A percentile compares a stretch with the other conserved stretches of the same genome.
Conservation (phyloP, 2,329 filamentous ascomycete genomes). For the Raffaelea albimanens region DNA sequence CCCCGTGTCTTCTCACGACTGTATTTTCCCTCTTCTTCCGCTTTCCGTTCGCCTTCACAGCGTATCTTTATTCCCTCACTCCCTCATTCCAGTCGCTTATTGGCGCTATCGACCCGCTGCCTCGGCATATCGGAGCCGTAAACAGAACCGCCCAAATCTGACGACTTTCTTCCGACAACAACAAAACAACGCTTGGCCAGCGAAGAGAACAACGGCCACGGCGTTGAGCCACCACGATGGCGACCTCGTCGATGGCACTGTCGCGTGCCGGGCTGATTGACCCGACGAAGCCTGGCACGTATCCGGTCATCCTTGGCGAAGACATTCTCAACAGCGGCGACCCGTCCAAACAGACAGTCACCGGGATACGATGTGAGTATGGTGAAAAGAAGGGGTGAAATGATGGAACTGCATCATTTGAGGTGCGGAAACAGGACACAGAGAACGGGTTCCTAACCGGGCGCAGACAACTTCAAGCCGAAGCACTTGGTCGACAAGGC, state of each 20-base stretch:
- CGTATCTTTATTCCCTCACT: too few relatives aligned
- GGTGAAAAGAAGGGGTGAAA: background rate
- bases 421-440: background rate
- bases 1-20: too few relatives aligned
- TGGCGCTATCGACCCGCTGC: too few relatives aligned
- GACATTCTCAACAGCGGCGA: conserved; percentile 41
- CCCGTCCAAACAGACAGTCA: conserved; percentile 47
- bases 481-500: conserved; percentile 36
- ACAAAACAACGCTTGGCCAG: too few relatives aligned
- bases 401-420: too few relatives aligned
- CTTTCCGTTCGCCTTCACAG: too few relatives aligned
- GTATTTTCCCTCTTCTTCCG: too few relatives aligned
- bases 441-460: background rate
- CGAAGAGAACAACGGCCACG: too few relatives aligned
- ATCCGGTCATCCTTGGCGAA: conserved; percentile 55
- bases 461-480: conserved; percentile 53
- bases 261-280: conserved; percentile 34
- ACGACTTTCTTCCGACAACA: too few relatives aligned
- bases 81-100: too few relatives aligned
- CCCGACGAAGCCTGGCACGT: conserved; percentile 49
- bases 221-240: conserved; percentile 6
- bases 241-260: conserved; percentile 13
- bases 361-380: conserved; percentile 48
- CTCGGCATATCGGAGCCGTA: too few relatives aligned
- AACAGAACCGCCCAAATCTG: too few relatives aligned